phyloP scores from a whole-genome alignment of 352 stramenopile species.

The Phytophthora sansomeana region DNA sequence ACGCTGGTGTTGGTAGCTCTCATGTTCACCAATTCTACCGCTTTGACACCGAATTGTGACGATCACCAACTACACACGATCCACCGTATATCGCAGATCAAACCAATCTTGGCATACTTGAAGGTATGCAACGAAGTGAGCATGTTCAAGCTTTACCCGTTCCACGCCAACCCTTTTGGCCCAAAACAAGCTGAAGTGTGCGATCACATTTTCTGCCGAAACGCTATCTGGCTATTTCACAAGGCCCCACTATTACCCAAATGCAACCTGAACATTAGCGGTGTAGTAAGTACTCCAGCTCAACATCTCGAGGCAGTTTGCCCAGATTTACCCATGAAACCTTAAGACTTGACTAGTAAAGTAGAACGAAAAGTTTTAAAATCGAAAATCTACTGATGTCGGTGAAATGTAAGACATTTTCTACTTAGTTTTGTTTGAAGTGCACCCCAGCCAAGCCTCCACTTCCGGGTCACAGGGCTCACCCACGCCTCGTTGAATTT shows the following conservation, averaged over 20 bases:
- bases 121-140: conserved; percentile 9
- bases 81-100: neutral
- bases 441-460: conserved; percentile 49
- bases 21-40: neutral
- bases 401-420: neutral
- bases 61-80: neutral
- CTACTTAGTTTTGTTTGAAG: neutral
- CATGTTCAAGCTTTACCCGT: conserved; percentile 15
- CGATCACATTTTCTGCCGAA: conserved; percentile 2
- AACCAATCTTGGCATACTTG: neutral
- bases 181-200: conserved; percentile 1
- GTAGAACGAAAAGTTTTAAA: neutral
- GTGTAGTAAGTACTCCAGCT: neutral
- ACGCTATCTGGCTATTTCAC: conserved; percentile 1
- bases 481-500: conserved; percentile 40
- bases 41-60: neutral
- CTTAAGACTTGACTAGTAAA: too few species aligned
- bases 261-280: conserved; percentile 9
- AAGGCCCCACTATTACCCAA: neutral
- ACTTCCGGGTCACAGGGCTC: conserved; percentile 34
- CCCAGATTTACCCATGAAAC: too few species aligned
- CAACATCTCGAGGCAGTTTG: conserved; percentile 14
- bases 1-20: neutral
- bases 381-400: too few species aligned
- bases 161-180: neutral